Evolutionary conservation across 208 protist species (phyloP).

Genomic region (Entamoeba histolytica): DNA sequence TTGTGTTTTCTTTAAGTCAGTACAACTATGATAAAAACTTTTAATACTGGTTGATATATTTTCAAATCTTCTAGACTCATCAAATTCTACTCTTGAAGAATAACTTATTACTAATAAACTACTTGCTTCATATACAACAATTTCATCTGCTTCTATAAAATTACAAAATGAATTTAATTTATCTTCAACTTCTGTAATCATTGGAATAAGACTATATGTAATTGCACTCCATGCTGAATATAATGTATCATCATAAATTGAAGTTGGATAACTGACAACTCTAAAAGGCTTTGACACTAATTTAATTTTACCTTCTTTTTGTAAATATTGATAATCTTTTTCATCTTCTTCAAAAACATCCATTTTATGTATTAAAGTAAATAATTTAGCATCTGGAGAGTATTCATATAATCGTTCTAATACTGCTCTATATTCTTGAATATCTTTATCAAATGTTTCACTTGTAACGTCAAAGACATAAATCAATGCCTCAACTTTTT

Average conservation of each 20-base stretch:
- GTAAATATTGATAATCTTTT: neutral
- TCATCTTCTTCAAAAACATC: neutral
- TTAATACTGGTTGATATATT: neutral
- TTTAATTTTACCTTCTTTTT: neutral
- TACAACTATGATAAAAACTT: neutral
- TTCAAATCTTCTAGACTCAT: neutral
- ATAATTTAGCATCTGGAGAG: neutral
- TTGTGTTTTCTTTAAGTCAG: neutral
- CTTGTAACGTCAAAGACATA: neutral
- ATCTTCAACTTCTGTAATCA: neutral
- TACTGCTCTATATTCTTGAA: neutral
- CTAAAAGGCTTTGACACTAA: neutral
- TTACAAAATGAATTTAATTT: neutral
- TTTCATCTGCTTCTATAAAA: neutral
- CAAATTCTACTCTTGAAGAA: neutral
- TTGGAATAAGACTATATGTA: neutral
- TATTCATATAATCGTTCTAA: neutral
- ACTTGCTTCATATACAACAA: neutral
- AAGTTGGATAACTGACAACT: neutral
- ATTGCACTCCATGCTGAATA: neutral
- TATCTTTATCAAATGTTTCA: neutral
- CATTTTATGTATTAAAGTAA: neutral
- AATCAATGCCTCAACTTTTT: neutral
- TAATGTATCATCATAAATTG: neutral
- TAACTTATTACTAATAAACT: neutral